Conservation (phyloP, 169 alveolate genomes). For the Plasmodium coatneyi region DNA sequence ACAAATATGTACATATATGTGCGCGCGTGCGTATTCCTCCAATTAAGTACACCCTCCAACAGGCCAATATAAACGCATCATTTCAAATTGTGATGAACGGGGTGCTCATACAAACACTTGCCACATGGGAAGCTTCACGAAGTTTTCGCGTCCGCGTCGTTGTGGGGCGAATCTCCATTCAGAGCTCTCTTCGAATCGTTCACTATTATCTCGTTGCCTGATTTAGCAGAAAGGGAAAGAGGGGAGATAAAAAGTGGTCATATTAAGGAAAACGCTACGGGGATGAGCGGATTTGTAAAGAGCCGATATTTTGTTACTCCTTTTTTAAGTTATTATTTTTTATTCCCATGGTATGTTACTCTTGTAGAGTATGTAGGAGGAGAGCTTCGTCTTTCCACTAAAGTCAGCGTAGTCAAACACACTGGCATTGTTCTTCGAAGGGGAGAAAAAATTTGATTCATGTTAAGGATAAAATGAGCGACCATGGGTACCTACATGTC, state of each 20-base stretch:
- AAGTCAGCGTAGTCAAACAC: constrained; percentile 68
- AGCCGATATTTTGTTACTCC: neutral
- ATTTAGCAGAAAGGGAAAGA: neutral
- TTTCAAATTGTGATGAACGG: neutral
- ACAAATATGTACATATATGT: neutral
- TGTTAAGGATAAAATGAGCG: neutral
- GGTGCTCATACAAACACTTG: neutral
- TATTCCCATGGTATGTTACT: neutral
- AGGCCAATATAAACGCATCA: constrained; percentile 2
- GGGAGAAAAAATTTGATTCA: neutral
- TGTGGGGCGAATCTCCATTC: neutral
- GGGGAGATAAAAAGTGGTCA: neutral
- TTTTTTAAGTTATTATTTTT: neutral
- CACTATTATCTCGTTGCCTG: constrained; percentile 47
- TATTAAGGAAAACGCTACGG: neutral
- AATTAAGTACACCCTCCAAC: neutral
- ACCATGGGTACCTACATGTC: neutral
- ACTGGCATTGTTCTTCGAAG: constrained; percentile 51
- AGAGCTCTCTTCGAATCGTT: neutral
- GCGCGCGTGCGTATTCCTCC: neutral
- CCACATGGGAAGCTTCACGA: neutral
- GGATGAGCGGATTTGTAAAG: neutral
- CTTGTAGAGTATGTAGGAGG: constrained; percentile 62
- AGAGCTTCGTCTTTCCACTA: constrained; percentile 39
- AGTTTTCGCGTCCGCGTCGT: neutral